Conservation (phyloP, 148 eudicot genomes). For the Amaranthus cruentus region DNA sequence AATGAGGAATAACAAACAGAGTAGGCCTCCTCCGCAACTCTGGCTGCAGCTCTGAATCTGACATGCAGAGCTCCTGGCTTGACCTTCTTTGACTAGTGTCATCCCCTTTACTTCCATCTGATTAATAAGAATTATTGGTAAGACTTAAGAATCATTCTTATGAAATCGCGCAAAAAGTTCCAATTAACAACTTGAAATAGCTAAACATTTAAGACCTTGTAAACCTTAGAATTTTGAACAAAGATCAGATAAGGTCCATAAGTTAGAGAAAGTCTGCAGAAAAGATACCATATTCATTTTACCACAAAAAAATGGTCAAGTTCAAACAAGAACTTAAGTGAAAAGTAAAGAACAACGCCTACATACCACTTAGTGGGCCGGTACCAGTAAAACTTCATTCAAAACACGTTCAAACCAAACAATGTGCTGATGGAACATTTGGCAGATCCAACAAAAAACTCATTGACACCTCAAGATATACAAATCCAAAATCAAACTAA, state of each 20-base stretch:
- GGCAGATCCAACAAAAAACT: neutral
- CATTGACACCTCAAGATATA: neutral
- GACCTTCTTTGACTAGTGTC: slow-evolving; percentile 60
- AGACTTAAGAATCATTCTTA: slow-evolving; percentile 10
- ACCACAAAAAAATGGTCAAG: too few relatives aligned
- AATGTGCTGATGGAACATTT: too few relatives aligned
- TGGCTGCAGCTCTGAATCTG: slow-evolving; percentile 67
- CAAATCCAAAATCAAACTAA: neutral
- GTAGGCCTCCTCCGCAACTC: slow-evolving; percentile 57
- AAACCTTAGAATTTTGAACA: neutral
- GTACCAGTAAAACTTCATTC: too few relatives aligned
- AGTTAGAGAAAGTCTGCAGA: neutral
- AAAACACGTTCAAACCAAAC: too few relatives aligned
- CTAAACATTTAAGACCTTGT: neutral
- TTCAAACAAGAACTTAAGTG: too few relatives aligned
- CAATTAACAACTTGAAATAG: neutral
- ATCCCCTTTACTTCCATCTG: slow-evolving; percentile 73
- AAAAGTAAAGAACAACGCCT: too few relatives aligned
- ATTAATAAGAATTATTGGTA: slow-evolving; percentile 13
- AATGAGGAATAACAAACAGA: slow-evolving; percentile 60
- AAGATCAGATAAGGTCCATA: neutral
- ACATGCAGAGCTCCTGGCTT: slow-evolving; percentile 44
- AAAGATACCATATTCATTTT: too few relatives aligned
- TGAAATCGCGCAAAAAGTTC: neutral
- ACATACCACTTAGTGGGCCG: too few relatives aligned